Evolutionary conservation across 163 green algal species (phyloP).

Genomic region (Volvox carteri): DNA sequence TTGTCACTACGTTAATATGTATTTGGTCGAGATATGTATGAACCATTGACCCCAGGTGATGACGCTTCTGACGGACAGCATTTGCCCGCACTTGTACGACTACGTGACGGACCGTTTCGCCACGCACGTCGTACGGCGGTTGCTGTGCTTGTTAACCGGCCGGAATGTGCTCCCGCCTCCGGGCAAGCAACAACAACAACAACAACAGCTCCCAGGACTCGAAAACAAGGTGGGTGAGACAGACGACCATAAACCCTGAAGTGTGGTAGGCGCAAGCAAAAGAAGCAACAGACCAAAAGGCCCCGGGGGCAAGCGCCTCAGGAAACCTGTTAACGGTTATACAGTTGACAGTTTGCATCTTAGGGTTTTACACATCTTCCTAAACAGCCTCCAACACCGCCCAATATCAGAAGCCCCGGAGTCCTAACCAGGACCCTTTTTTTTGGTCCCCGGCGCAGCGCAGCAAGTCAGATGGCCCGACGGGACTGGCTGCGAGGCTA

Average conservation of each 20-base stretch:
- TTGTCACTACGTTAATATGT: too few species aligned
- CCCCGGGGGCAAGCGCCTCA: too few species aligned
- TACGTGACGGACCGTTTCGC: constrained; percentile 80
- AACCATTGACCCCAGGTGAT: constrained; percentile 47
- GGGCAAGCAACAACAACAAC: constrained; percentile 49
- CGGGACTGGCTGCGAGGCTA: constrained; percentile 23
- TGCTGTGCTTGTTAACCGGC: constrained; percentile 79
- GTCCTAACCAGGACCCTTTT: too few species aligned
- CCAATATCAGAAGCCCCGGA: too few species aligned
- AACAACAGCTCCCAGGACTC: constrained; percentile 54
- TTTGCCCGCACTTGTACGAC: constrained; percentile 71
- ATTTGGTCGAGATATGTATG: too few species aligned
- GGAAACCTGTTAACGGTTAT: too few species aligned
- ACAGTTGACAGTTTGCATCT: too few species aligned
- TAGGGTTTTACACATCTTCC: too few species aligned
- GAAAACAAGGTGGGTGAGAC: constrained; percentile 51
- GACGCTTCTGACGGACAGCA: constrained; percentile 40
- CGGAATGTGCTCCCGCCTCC: constrained; percentile 61
- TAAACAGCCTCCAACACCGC: too few species aligned
- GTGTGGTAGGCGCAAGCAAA: too few species aligned
- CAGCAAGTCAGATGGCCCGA: constrained; percentile 2
- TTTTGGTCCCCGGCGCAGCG: not conserved
- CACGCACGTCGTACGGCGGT: constrained; percentile 81
- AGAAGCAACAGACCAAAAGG: too few species aligned
- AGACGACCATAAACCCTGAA: not conserved